phyloP scores from a whole-genome alignment of 352 stramenopile species.

The Globisporangium spinosum region DNA sequence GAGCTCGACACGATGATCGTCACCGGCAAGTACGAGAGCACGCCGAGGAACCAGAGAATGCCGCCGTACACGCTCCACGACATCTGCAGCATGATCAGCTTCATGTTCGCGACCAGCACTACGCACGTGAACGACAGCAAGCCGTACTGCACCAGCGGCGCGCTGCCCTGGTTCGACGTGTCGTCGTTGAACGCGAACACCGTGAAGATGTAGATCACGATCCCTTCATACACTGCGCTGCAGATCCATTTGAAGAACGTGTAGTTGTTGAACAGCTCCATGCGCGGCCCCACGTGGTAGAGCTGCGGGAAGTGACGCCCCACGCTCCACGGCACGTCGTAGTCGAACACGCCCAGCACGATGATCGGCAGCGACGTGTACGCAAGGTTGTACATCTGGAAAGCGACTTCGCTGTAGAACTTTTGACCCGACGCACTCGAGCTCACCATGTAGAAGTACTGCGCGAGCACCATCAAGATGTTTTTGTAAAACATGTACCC shows the following conservation, averaged over 20 bases:
- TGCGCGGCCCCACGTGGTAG: conserved; percentile 68
- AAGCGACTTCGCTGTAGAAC: conserved; percentile 74
- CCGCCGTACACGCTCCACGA: conserved; percentile 57
- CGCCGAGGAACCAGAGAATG: conserved; percentile 53
- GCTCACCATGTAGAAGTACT: conserved; percentile 92
- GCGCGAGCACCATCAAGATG: conserved; percentile 83
- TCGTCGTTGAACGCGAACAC: conserved; percentile 74
- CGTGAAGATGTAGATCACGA: conserved; percentile 66
- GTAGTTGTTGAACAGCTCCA: conserved; percentile 80
- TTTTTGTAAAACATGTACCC: conserved; percentile 99
- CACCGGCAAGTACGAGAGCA: conserved; percentile 63
- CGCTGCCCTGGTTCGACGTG: conserved; percentile 76
- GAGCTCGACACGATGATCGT: conserved; percentile 63
- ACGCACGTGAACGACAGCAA: conserved; percentile 92
- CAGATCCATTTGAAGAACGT: conserved; percentile 87
- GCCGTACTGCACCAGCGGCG: conserved; percentile 89
- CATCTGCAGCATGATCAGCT: conserved; percentile 83
- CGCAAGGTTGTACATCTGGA: conserved; percentile 93
- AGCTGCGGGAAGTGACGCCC: conserved; percentile 66
- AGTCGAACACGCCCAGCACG: conserved; percentile 70
- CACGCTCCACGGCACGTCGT: conserved; percentile 72
- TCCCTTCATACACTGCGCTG: conserved; percentile 65
- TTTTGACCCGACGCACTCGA: conserved; percentile 89
- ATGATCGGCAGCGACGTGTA: conserved; percentile 92
- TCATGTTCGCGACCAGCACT: conserved; percentile 92